Evolutionary conservation across 2,329 filamentous ascomycete species (phyloP), one percentile per base, ranked within the genome.

Genomic region (Penicillium freii): DNA sequence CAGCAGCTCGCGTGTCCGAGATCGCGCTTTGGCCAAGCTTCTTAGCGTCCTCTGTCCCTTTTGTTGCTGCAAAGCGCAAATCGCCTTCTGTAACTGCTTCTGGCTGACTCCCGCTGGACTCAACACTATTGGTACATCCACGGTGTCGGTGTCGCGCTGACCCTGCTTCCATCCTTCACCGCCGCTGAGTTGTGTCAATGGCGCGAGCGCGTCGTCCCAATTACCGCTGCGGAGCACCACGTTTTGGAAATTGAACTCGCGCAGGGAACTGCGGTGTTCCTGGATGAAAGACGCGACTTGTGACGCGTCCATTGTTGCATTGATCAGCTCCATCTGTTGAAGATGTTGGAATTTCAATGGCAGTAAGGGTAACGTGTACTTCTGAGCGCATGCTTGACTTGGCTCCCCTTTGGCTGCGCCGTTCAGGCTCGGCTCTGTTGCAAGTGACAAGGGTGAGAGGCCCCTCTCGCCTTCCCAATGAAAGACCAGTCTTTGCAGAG

Each of bases 191-290:
- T 58, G 59, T 15, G 83, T 85, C 56, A 95, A 77, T 1, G 89
- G 88, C 39, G 86, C 84, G n/a, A 96, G 82, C 0, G 90, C 91
- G 31, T 92, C 87, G 57, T 94, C 88, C 91, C 91, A 96, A 56
- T 81, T 87, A 29, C 89, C 91, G 59, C 84, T 82, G 50, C 85
- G 81, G 43, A 96, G 81, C 31, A 83, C 80, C 19, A 92, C 86
- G 61, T 90, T 87, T 69, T 92, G 87, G 72, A 95, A 91, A 71
- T 91, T 87, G 69, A 93, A 91, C 69, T 93, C 88, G 62, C 83
- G 81, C 45, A 95, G 84, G 0, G 85, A 87, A 54, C 79, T 78
- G 31, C 84, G 82, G 74, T 96, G 90, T 13, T 79, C 77, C 49
- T 80, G 75, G 57, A 94, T 86, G 60, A 96, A 85, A 15, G 81